Base-by-base conservation (phyloP, 768 basidiomycete species). In the Trametes cinnabarina region DNA sequence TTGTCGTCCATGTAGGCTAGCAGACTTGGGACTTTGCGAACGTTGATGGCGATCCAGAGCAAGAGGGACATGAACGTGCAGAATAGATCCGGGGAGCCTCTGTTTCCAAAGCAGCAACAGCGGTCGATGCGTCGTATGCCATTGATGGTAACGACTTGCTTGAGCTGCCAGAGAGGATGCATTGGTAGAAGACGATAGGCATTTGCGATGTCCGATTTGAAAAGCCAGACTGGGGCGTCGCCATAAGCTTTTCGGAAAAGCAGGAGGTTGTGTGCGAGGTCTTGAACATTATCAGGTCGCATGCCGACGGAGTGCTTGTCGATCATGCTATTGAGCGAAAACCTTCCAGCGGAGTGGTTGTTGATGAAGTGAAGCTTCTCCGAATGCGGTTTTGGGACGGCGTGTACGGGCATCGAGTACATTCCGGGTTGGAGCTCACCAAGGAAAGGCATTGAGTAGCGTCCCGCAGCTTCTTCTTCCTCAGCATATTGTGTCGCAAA, bases 371-470 rank as follows among this genome's bases (percentile, higher is more conserved):
- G 60, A 3, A 76, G 58, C 25, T 78, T 75, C n/a, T 63, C 63
- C 0, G 75, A 67, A 7, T 61, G 40, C 0, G 60, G 58, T 34
- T 77, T 77, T 0, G 76, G 78, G 0, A 81, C 72, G 0, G 70
- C 72, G 35, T 72, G 63, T 0, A 79, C 63, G 0, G 77, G 80
- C 44, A 72, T 69, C 25, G 62, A 66, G 41, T 74, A 72, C 79
- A 82, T 82, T 0, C 78, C 78, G 0, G 75, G 78, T 1, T 78
- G 69, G 2, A 32, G 30, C 30, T 74, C 58, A 3, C 51, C 25
- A 1, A 71, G 69, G 62, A 80, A 79, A 1, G 71, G 25, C 0
- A 9, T 35, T 0, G 69, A 70, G 42, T 55, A 72, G 4, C 68
- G 62, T 3, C 61, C 55, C 1, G 32, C 23, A 0, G 43, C 20